Evolutionary conservation across 108 stramenopile genomes (phyloP), one percentile per base, ranked within the genome.

Genomic region (Skeletonema potamos): DNA sequence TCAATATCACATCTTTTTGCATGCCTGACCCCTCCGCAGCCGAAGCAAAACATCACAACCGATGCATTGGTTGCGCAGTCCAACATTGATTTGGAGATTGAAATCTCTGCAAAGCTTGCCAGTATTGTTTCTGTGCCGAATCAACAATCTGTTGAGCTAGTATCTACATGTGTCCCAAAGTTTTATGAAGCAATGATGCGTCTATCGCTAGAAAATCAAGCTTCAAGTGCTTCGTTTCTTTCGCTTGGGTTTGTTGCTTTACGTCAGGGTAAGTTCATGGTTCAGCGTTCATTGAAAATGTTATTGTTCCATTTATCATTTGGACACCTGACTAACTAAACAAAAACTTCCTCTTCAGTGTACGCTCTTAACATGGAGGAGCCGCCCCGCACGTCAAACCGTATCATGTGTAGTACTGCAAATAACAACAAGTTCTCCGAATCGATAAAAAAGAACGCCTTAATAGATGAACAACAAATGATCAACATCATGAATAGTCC

Each of bases 121-220:
- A 48, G 56, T 17, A 59, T 51, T 29, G 28, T 82, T 32, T 64
- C 72, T 30, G 75, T 83, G 27, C 85, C 85, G 28, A 76, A 70
- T 54, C 77, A 79, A 57, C 72, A 62, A 27, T 73, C 66, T 68
- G 60, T 32, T 24, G 82, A 80, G 58, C 54, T 48, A 7, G 22
- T 74, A 1, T 22, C 58, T 22, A 20, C 24, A 37, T 55, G 27
- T 27, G 12, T 75, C 8, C 74, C 74, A 5, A 28, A 29, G 15
- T 79, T 77, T 77, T 83, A 81, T 58, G 80, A 84, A 43, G 29
- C 62, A 32, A 41, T 84, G 10, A 63, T 54, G 30, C 62, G 44
- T 29, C 37, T 32, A 13, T 62, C 72, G 51, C 8, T 37, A 13
- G 36, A 57, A 41, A 15, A 64, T 55, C 63, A 68, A 46, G 20